phyloP scores from a whole-genome alignment of 2,329 filamentous ascomycete species.

The Calonectria hongkongensis region DNA sequence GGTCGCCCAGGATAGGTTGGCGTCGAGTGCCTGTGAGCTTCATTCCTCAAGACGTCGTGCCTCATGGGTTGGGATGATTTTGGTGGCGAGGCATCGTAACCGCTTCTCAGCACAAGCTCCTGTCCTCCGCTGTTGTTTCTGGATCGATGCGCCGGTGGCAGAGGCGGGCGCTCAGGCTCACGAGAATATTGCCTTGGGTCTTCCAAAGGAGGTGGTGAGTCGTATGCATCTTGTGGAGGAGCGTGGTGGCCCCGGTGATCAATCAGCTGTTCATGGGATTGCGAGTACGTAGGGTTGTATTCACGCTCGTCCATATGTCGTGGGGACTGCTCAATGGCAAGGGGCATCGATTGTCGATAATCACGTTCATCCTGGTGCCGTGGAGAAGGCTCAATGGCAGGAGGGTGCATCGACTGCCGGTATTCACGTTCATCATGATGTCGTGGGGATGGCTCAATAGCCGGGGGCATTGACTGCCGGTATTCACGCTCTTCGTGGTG shows the following conservation, averaged over 20 bases:
- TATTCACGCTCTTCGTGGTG: slow-evolving; percentile 61
- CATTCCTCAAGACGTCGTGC: slow-evolving; percentile 74
- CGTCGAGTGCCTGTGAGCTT: slow-evolving; percentile 73
- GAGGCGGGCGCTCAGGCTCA: slow-evolving; percentile 71
- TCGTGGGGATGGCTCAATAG: slow-evolving; percentile 59
- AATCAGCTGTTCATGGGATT: slow-evolving; percentile 60
- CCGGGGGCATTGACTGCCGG: slow-evolving; percentile 57
- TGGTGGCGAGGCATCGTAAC: slow-evolving; percentile 63
- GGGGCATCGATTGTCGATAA: slow-evolving; percentile 14
- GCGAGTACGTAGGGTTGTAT: slow-evolving; percentile 57
- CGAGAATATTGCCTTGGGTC: slow-evolving; percentile 59
- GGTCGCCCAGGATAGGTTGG: slow-evolving; percentile 73
- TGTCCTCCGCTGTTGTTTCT: slow-evolving; percentile 67
- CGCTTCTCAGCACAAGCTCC: slow-evolving; percentile 64
- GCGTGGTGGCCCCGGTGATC: slow-evolving; percentile 61
- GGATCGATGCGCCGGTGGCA: slow-evolving; percentile 73
- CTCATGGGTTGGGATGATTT: slow-evolving; percentile 71
- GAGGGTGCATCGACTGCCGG: slow-evolving; percentile 59
- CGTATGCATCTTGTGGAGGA: slow-evolving; percentile 58
- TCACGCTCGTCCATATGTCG: slow-evolving; percentile 7
- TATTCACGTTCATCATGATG: slow-evolving; percentile 59
- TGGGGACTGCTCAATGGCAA: slow-evolving; percentile 1
- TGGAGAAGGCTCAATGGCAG: slow-evolving; percentile 58
- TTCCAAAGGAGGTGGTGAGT: slow-evolving; percentile 55
- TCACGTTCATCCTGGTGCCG: slow-evolving; percentile 60